Conservation (phyloP, 2,329 filamentous ascomycete species). For the Fusarium chlamydosporum region DNA sequence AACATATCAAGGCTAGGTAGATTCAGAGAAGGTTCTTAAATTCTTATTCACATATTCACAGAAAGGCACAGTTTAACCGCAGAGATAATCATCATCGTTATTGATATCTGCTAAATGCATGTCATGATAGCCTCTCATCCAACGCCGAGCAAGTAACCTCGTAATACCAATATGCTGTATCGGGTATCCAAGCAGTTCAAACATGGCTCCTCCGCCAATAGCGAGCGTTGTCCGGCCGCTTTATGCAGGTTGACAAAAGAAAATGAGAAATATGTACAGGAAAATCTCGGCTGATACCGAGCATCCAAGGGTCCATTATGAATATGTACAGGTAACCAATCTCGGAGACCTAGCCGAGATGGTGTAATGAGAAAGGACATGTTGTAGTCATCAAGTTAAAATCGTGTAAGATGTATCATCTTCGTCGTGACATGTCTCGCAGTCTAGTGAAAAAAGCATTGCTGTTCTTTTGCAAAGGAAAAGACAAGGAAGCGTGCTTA, state of each 20-base stretch:
- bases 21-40: not conserved
- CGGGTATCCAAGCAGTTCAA: slow-evolving; percentile 54
- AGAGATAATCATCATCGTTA: slow-evolving; percentile 43
- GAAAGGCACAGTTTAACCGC: not conserved
- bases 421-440: slow-evolving; percentile 36
- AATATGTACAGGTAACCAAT: slow-evolving; percentile 45
- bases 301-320: slow-evolving; percentile 24
- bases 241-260: slow-evolving; percentile 44
- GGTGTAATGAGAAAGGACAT: slow-evolving; percentile 28
- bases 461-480: slow-evolving; percentile 16
- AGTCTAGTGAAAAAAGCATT: slow-evolving; percentile 23
- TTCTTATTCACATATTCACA: not conserved
- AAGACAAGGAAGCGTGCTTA: slow-evolving; percentile 56
- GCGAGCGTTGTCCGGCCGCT: slow-evolving; percentile 49
- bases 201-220: slow-evolving; percentile 41
- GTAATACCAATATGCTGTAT: slow-evolving; percentile 50
- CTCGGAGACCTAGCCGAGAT: slow-evolving; percentile 36
- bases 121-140: slow-evolving; percentile 48
- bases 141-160: slow-evolving; percentile 50
- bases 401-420: slow-evolving; percentile 41
- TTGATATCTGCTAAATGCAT: slow-evolving; percentile 47
- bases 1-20: not conserved
- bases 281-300: slow-evolving; percentile 20
- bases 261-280: slow-evolving; percentile 44
- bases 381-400: slow-evolving; percentile 39